Evolutionary conservation across 768 basidiomycete genomes (phyloP), one percentile per base, ranked within the genome.

Genomic region (Russula virescens): DNA sequence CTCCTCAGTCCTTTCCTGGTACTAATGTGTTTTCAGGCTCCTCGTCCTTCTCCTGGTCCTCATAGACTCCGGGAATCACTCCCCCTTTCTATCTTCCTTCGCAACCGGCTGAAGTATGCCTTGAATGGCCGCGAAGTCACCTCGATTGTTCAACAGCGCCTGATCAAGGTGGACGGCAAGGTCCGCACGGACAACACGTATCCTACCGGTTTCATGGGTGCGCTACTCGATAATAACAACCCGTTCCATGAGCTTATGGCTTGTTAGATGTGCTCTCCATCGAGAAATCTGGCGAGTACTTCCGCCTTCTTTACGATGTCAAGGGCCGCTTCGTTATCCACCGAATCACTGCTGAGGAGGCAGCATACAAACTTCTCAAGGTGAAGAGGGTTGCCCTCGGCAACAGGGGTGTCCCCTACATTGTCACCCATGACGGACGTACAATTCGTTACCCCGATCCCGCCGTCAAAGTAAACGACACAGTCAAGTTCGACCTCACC

Each of bases 401-500:
- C 64, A 82, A 85, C 69, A 90, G 91, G 74, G 94, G 94, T 70
- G 95, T 99, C 53, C 97, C 97, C 58, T 87, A 95, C 82, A 81
- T 99, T 69, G 92, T 98, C 78, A 98, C 96, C 69, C 97, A 99
- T 80, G 97, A 99, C 73, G 97, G 97, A 57, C 94, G 97, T 75
- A 99, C 97, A 68, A 98, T 99, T 80, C 95, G 97, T 67, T 99
- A 98, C 81, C 96, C 97, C 69, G 97, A 99, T 77, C 97, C 97
- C 34, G 75, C 78, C 70, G 94, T 99, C 85, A 85, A 81, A 72
- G 93, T 91, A 76, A 96, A 98, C 83, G 97, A 98, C 80, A 94
- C 94, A 55, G 86, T 98, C 77, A 97, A 93, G 78, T 98, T 89
- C 74, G 97, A 98, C 78, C 80, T 99, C 66, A 91, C 93, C 75